Conservation (phyloP, 805 yeast species). For the Saccharomycopsis amapae region DNA sequence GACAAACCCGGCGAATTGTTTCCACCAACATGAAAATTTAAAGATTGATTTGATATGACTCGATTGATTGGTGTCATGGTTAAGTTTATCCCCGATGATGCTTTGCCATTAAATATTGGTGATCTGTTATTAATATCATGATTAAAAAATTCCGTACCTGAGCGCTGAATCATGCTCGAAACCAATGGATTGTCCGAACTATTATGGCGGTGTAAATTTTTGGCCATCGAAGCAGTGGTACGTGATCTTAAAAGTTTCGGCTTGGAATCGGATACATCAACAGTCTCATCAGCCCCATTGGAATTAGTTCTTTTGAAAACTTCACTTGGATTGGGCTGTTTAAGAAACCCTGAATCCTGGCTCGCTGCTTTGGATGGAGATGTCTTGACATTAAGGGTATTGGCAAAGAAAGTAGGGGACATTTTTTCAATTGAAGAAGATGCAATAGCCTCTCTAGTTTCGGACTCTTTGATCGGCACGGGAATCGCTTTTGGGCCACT, state of each 20-base stretch:
- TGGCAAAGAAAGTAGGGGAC: slow-evolving; percentile 1
- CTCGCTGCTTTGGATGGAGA: slow-evolving; percentile 1
- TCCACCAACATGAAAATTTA: neutral
- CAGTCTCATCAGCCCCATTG: too few relatives aligned
- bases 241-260: neutral
- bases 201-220: neutral
- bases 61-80: slow-evolving; percentile 11
- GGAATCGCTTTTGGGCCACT: too few relatives aligned
- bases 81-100: neutral
- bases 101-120: neutral
- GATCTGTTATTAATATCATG: too few relatives aligned
- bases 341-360: neutral
- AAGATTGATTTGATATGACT: neutral
- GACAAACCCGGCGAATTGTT: neutral
- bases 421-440: slow-evolving; percentile 5
- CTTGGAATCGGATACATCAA: neutral
- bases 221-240: neutral
- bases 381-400: neutral
- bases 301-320: too few relatives aligned
- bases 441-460: neutral
- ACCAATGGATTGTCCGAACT: neutral
- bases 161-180: neutral
- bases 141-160: slow-evolving; percentile 9
- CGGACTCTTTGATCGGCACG: neutral
- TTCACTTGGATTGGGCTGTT: too few relatives aligned